Conservation (phyloP, 805 yeast species). For the Priceomyces melissophilus region DNA sequence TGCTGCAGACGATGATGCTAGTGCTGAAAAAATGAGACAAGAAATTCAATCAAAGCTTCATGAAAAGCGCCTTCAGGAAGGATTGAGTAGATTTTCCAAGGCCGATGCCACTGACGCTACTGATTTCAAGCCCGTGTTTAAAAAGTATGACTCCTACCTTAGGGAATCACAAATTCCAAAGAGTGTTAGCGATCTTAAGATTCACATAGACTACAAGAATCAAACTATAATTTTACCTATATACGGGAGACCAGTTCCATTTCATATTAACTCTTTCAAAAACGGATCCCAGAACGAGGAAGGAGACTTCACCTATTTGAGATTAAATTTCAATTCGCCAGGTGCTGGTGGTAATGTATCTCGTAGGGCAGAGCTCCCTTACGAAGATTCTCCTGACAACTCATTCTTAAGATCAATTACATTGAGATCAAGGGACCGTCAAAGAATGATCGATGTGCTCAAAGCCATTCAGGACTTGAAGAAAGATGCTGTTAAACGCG, state of each 20-base stretch:
- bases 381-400: conserved; percentile 83
- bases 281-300: conserved; percentile 95
- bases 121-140: conserved; percentile 71
- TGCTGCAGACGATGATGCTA: conserved; percentile 59
- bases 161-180: conserved; percentile 90
- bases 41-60: conserved; percentile 82
- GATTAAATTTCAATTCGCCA: conserved; percentile 91
- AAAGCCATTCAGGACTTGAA: conserved; percentile 89
- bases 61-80: conserved; percentile 82
- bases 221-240: conserved; percentile 91
- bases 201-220: conserved; percentile 81
- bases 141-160: conserved; percentile 89
- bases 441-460: conserved; percentile 85
- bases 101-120: conserved; percentile 66
- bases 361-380: conserved; percentile 79
- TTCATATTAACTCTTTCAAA: conserved; percentile 90
- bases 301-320: conserved; percentile 87
- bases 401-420: conserved; percentile 85
- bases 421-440: conserved; percentile 84
- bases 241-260: conserved; percentile 95
- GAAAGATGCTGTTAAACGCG: conserved; percentile 86
- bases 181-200: conserved; percentile 75
- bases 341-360: conserved; percentile 72
- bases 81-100: conserved; percentile 74
- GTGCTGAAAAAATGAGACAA: conserved; percentile 73